Conservation (phyloP, 768 basidiomycete species). For the Lactarius akahatsu region DNA sequence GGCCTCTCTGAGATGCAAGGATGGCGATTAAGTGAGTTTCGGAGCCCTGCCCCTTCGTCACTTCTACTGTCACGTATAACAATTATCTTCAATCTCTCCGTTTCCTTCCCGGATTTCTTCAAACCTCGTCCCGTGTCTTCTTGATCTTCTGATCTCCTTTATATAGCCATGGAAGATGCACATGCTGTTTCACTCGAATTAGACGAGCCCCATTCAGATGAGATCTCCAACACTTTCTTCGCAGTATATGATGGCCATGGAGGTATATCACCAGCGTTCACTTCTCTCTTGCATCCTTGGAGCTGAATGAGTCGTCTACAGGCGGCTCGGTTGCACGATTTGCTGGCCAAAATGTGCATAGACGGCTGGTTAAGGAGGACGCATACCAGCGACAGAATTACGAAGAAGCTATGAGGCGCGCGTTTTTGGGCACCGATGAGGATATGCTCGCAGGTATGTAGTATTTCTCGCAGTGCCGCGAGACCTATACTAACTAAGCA, state of each 20-base stretch:
- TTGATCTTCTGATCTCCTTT: constrained; percentile 29
- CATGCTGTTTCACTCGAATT: constrained; percentile 76
- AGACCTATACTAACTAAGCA: background rate
- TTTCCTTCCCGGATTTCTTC: constrained; percentile 7
- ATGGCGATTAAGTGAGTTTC: constrained; percentile 91
- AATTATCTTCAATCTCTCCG: background rate
- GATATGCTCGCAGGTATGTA: constrained; percentile 80
- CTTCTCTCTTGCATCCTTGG: constrained; percentile 18
- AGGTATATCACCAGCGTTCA: constrained; percentile 50
- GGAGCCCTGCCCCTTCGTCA: background rate
- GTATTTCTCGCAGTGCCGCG: background rate
- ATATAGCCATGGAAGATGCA: constrained; percentile 94
- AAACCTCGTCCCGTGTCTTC: constrained; percentile 7
- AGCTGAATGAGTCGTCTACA: constrained; percentile 34
- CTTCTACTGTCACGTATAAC: background rate
- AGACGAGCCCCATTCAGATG: constrained; percentile 44
- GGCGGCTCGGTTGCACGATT: constrained; percentile 84
- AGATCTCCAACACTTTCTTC: constrained; percentile 74
- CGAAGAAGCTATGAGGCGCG: constrained; percentile 74
- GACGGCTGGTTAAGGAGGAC: constrained; percentile 69
- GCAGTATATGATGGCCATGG: constrained; percentile 99
- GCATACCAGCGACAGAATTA: constrained; percentile 70
- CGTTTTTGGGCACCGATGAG: constrained; percentile 93
- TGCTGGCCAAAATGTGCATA: constrained; percentile 82
- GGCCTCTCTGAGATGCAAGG: constrained; percentile 97